Evolutionary conservation across 352 stramenopile genomes (phyloP).

Genomic region (Phytophthora chlamydospora): DNA sequence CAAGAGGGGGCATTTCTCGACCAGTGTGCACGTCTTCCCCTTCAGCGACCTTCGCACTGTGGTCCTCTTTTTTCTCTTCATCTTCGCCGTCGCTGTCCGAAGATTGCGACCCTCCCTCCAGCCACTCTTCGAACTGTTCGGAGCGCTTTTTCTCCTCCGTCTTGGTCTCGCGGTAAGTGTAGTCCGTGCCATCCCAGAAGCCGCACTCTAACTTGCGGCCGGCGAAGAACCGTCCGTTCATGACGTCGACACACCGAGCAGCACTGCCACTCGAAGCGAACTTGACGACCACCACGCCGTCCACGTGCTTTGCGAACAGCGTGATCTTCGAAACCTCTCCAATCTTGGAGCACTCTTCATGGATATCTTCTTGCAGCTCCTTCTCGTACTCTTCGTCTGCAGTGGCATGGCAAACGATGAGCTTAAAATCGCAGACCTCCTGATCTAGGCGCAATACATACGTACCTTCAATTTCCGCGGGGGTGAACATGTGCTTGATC

Average conservation of each 20-base stretch:
- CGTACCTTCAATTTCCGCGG: conserved; percentile 81
- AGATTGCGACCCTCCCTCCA: conserved; percentile 85
- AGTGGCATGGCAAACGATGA: not conserved
- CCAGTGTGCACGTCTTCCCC: conserved; percentile 22
- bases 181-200: conserved; percentile 97
- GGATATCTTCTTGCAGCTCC: conserved; percentile 81
- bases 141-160: conserved; percentile 85
- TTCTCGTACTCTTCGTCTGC: conserved; percentile 73
- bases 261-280: conserved; percentile 88
- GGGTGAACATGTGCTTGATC: conserved; percentile 96
- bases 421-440: too few relatives aligned
- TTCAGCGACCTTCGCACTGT: not conserved
- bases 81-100: conserved; percentile 57
- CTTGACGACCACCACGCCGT: conserved; percentile 96
- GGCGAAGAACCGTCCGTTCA: conserved; percentile 91
- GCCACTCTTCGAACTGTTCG: conserved; percentile 95
- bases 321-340: conserved; percentile 92
- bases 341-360: conserved; percentile 87
- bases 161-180: conserved; percentile 85
- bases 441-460: not conserved
- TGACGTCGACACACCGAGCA: conserved; percentile 87
- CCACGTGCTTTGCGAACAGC: conserved; percentile 93
- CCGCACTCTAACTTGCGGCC: conserved; percentile 86
- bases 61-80: conserved; percentile 27
- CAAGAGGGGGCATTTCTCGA: conserved; percentile 36